Percentiles rank a stretch among this genome's conserved stretches.
Conservation (phyloP, 495 filamentous ascomycete species). For the Halenospora varia region DNA sequence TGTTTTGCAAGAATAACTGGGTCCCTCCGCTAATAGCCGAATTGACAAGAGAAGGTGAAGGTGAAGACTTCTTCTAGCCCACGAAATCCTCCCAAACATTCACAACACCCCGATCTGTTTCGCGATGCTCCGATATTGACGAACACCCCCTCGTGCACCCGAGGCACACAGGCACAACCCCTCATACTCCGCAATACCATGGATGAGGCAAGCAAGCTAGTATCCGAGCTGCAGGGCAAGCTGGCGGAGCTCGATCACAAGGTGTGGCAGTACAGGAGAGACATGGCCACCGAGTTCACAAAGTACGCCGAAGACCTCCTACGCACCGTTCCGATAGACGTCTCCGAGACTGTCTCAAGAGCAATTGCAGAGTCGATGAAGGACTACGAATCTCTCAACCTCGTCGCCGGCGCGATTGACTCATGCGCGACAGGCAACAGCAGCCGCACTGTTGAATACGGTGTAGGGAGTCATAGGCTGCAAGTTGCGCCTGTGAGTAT, state of each 20-base stretch:
- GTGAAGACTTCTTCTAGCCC: background rate
- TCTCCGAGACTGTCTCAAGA: constrained; percentile 39
- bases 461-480: background rate
- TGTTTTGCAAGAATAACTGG: background rate
- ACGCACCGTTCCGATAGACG: constrained; percentile 37
- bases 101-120: background rate
- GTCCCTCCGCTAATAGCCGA: no score
- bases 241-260: constrained; percentile 46
- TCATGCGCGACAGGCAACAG: constrained; percentile 11
- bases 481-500: constrained; percentile 18
- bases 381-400: constrained; percentile 16
- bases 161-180: background rate
- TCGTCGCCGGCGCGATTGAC: constrained; percentile 8
- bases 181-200: constrained; percentile 24
- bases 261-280: constrained; percentile 44
- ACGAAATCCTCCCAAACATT: background rate
- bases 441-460: background rate
- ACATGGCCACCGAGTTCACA: constrained; percentile 45
- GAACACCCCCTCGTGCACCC: background rate
- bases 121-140: background rate
- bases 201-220: constrained; percentile 44
- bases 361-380: constrained; percentile 39
- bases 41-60: background rate
- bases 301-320: constrained; percentile 42
- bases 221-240: constrained; percentile 44